Percentiles rank a stretch among this genome's conserved stretches.
These are phyloP conservation scores for Pseudocercospora crystallina DNA, from an alignment of 2,329 filamentous ascomycete genomes.

Conservation along the genomic window DNA sequence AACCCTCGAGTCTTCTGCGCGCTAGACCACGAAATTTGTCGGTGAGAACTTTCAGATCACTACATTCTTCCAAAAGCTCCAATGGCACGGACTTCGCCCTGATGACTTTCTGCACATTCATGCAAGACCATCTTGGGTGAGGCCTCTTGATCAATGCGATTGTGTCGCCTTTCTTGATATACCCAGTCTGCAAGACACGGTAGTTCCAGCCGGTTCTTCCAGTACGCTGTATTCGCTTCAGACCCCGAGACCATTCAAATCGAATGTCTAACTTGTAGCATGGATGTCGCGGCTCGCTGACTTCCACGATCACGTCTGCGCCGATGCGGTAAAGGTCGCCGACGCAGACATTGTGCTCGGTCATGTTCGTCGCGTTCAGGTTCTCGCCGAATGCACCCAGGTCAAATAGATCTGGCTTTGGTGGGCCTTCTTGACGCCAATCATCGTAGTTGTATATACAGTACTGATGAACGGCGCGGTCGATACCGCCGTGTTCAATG, in stretches of 20 bases:
- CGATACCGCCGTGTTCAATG: constrained; percentile 60
- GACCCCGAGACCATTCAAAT: constrained; percentile 39
- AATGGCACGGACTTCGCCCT: constrained; percentile 56
- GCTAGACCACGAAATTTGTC: constrained; percentile 10
- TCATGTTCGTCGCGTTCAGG: constrained; percentile 56
- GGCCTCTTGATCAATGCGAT: constrained; percentile 57
- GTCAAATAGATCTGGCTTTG: constrained; percentile 49
- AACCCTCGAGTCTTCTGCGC: constrained; percentile 34
- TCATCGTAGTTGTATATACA: constrained; percentile 56
- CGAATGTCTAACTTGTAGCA: constrained; percentile 67
- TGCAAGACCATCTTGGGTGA: constrained; percentile 62
- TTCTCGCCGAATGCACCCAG: constrained; percentile 63
- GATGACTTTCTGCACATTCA: constrained; percentile 53
- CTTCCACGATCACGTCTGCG: constrained; percentile 52
- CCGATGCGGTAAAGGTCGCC: constrained; percentile 57
- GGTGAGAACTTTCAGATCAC: constrained; percentile 29
- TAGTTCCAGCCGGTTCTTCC: constrained; percentile 19
- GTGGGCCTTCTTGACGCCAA: constrained; percentile 55
- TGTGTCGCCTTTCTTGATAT: constrained; percentile 56
- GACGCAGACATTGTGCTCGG: constrained; percentile 64
- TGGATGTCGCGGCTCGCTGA: constrained; percentile 60
- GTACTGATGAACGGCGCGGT: constrained; percentile 62
- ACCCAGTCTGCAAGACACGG: constrained; percentile 39
- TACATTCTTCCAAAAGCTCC: constrained; percentile 47
- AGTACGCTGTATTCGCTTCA: constrained; percentile 15